phyloP scores from a whole-genome alignment of 1,284 basidiomycete species.

The Inonotus obliquus region DNA sequence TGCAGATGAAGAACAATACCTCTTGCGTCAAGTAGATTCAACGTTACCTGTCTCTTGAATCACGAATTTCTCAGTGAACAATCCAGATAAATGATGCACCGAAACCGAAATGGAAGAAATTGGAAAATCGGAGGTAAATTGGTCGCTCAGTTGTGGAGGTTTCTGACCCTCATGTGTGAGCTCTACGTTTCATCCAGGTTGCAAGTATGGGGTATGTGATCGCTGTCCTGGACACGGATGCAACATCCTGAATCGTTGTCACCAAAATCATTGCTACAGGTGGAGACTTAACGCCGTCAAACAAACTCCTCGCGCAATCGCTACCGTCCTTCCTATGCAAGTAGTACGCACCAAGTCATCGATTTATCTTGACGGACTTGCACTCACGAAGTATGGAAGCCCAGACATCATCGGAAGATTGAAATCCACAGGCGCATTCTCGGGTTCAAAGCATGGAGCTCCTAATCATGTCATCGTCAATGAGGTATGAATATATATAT shows the following conservation, averaged over 20 bases:
- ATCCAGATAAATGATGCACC: constrained; percentile 68
- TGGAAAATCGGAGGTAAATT: constrained; percentile 70
- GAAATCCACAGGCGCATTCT: constrained; percentile 55
- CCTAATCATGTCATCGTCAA: constrained; percentile 89
- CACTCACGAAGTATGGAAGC: constrained; percentile 34
- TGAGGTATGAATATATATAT: constrained; percentile 43
- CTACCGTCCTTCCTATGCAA: constrained; percentile 61
- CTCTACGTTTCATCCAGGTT: constrained; percentile 39
- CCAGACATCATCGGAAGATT: constrained; percentile 76
- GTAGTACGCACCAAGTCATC: constrained; percentile 39
- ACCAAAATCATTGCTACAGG: too few relatives aligned
- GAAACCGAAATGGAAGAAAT: constrained; percentile 81
- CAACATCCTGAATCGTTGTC: background rate
- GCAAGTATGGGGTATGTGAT: constrained; percentile 68
- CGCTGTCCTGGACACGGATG: background rate
- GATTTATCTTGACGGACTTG: constrained; percentile 26
- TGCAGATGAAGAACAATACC: constrained; percentile 71
- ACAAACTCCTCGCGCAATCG: constrained; percentile 53
- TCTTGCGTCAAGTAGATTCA: constrained; percentile 62
- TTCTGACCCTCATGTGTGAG: constrained; percentile 1
- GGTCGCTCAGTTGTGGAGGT: background rate
- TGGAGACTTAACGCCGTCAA: constrained; percentile 61
- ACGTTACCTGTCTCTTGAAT: constrained; percentile 2
- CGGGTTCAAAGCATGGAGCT: constrained; percentile 51
- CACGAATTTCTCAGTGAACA: background rate